Conservation (phyloP, 805 yeast genomes). For the Debaryomyces hansenii region DNA sequence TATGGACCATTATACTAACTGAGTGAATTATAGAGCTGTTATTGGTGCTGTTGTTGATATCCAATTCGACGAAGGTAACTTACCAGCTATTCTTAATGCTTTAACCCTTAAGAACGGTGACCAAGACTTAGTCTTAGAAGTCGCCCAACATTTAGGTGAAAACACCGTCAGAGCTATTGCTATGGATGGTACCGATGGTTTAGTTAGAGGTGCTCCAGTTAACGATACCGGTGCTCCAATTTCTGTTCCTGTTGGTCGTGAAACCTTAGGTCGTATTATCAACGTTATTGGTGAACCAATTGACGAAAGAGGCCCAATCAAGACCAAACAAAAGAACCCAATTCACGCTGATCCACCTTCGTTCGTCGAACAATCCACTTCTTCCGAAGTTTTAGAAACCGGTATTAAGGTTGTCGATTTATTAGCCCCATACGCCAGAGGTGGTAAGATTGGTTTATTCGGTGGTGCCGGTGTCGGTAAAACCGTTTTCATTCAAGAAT, state of each 20-base stretch:
- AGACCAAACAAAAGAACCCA: slow-evolving; percentile 90
- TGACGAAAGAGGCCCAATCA: slow-evolving; percentile 99
- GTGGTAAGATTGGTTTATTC: slow-evolving; percentile 99
- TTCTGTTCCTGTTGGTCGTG: slow-evolving; percentile 99
- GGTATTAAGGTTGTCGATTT: slow-evolving; percentile 99
- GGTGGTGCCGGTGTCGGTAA: slow-evolving; percentile 99
- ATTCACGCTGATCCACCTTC: slow-evolving; percentile 98
- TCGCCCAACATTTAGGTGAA: slow-evolving; percentile 99
- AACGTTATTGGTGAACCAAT: slow-evolving; percentile 99
- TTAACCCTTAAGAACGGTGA: slow-evolving; percentile 79
- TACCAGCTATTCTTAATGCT: slow-evolving; percentile 97
- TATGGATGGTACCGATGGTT: slow-evolving; percentile 99
- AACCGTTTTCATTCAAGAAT: slow-evolving; percentile 99
- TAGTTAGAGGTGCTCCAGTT: slow-evolving; percentile 94
- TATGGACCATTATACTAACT: slow-evolving; percentile 30
- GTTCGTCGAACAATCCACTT: slow-evolving; percentile 95
- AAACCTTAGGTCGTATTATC: slow-evolving; percentile 97
- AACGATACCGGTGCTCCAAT: slow-evolving; percentile 97
- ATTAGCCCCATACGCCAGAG: slow-evolving; percentile 99
- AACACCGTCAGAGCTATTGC: slow-evolving; percentile 99
- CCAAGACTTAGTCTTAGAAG: slow-evolving; percentile 90
- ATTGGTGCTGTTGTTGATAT: slow-evolving; percentile 99
- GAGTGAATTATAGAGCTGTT: slow-evolving; percentile 66
- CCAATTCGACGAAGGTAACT: slow-evolving; percentile 95
- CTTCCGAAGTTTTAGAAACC: slow-evolving; percentile 97